phyloP scores from a whole-genome alignment of 305 asterid genomes.

The Solanum hybrid region DNA sequence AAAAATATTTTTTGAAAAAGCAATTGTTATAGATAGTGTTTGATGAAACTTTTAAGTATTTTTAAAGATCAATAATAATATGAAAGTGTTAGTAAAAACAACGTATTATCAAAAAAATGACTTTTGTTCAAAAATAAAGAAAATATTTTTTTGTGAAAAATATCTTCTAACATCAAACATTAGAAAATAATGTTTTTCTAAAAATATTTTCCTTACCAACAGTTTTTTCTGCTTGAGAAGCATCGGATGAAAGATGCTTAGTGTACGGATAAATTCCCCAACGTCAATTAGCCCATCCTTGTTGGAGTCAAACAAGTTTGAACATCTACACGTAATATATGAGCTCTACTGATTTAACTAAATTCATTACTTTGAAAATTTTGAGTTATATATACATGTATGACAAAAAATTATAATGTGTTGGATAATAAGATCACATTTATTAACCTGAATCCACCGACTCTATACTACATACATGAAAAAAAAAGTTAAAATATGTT shows the following conservation, averaged over 20 bases:
- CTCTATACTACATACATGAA: not conserved
- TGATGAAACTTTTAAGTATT: not conserved
- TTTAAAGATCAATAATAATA: not conserved
- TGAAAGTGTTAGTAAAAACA: not conserved
- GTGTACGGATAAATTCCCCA: conserved; percentile 17
- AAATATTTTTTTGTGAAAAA: not conserved
- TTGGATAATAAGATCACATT: not conserved
- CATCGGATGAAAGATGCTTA: conserved; percentile 26
- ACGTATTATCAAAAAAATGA: too few relatives aligned
- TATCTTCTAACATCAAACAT: not conserved
- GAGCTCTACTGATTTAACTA: not conserved
- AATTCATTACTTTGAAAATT: too few relatives aligned
- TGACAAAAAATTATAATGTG: too few relatives aligned
- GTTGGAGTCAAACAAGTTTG: conserved; percentile 17
- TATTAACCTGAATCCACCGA: not conserved
- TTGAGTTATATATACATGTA: too few relatives aligned
- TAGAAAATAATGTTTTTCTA: not conserved
- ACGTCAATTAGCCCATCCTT: conserved; percentile 17
- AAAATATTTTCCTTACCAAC: not conserved
- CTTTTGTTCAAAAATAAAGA: not conserved
- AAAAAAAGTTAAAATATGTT: not conserved
- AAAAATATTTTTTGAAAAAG: not conserved
- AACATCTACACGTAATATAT: conserved; percentile 5
- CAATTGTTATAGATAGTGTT: not conserved
- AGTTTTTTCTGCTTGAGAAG: conserved; percentile 15